Conservation (phyloP, 2,329 filamentous ascomycete genomes). For the Fusarium sambucinum region DNA sequence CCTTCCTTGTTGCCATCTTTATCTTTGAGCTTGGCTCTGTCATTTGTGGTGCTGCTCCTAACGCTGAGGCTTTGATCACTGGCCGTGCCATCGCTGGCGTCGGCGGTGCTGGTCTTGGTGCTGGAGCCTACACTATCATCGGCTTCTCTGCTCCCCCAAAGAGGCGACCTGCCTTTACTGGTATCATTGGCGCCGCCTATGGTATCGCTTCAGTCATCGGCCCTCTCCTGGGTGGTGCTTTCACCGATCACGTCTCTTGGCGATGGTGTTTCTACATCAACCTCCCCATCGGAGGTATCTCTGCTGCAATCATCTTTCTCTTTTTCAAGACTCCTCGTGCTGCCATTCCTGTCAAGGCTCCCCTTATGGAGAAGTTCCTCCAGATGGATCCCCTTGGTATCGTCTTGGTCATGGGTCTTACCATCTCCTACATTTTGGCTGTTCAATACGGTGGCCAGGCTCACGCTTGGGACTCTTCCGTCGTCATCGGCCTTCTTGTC, state of each 20-base stretch:
- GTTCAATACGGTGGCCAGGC: slow-evolving; percentile 62
- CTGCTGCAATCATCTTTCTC: slow-evolving; percentile 53
- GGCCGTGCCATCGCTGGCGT: slow-evolving; percentile 64
- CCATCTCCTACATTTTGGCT: slow-evolving; percentile 60
- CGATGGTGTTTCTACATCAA: slow-evolving; percentile 58
- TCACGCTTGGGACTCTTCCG: slow-evolving; percentile 57
- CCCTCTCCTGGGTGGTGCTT: slow-evolving; percentile 54
- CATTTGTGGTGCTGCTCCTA: slow-evolving; percentile 62
- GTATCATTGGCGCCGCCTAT: slow-evolving; percentile 54
- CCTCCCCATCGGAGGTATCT: slow-evolving; percentile 54
- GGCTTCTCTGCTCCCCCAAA: slow-evolving; percentile 56
- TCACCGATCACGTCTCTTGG: slow-evolving; percentile 55
- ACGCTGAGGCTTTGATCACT: slow-evolving; percentile 62
- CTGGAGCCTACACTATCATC: slow-evolving; percentile 64
- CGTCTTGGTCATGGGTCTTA: slow-evolving; percentile 58
- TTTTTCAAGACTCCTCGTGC: slow-evolving; percentile 58
- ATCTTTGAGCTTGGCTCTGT: slow-evolving; percentile 68
- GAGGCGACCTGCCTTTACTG: slow-evolving; percentile 54
- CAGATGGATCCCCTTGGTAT: slow-evolving; percentile 63
- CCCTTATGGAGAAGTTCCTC: slow-evolving; percentile 58
- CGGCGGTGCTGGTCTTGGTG: slow-evolving; percentile 62
- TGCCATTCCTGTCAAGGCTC: slow-evolving; percentile 53
- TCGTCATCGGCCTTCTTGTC: slow-evolving; percentile 59
- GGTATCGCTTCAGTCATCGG: slow-evolving; percentile 55
- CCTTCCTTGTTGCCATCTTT: slow-evolving; percentile 61